Evolutionary conservation across 2,329 filamentous ascomycete species (phyloP), one percentile per base, ranked within the genome.

Genomic region (Calonectria hongkongensis): DNA sequence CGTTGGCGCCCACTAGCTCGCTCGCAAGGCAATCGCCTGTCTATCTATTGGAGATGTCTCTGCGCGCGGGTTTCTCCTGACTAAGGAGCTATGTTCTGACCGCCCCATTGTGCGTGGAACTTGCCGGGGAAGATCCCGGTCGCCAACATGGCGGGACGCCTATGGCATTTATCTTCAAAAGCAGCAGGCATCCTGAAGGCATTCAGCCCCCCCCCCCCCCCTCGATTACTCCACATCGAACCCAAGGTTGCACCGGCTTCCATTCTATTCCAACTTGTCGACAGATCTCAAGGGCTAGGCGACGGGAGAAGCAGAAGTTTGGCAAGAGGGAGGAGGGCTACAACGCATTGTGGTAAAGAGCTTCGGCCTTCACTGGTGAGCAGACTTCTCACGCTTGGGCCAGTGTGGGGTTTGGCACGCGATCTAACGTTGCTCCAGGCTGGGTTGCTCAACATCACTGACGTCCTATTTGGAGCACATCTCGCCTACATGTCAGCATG

Each of bases 41-140:
- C 39, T 60, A 21, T 41, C 21, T 13, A 60, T 60, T 60, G 54
- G 54, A 25, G 54, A 39, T 39, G n/a, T 18, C 7, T 27, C 39
- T 39, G 54, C 7, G 13, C 10, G n/a, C 54, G 30, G 33, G 54
- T 60, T 60, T 60, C 54, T 60, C 54, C n/a, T 60, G 54, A 60
- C 54, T 60, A 48, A 48, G 36, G 21, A 27, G 54, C 1, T 16
- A 27, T 36, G 33, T 41, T 16, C 30, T 41, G 54, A 60, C 39
- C 54, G 36, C 39, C 54, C 13, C 16, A 15, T 27, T 16, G 13
- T 10, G 33, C 4, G 10, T 39, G 21, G 16, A 60, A 21, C 39
- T 39, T 58, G 33, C 33, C 5, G 36, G n/a, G n/a, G 33, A 39
- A n/a, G 45, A 27, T 36, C 28, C 54, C 25, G 6, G 12, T 39